Base-by-base conservation (phyloP, 441 rosid genomes). In the Manihot esculenta region DNA sequence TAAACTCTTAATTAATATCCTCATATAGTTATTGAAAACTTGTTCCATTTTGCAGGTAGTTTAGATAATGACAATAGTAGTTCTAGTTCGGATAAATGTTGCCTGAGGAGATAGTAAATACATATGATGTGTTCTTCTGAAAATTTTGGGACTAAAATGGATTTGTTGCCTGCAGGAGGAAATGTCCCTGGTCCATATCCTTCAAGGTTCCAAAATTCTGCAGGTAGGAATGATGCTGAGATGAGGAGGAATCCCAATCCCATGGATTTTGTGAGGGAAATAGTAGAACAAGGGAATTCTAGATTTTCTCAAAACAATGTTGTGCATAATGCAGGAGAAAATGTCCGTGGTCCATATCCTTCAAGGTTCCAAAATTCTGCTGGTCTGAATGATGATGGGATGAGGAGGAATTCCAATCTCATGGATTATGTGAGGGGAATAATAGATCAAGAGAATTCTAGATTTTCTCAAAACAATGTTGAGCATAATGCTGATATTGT, bases 401-500 rank as follows among this genome's bases (percentile, higher is more conserved):
- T 59, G 0, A 68, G 81, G 14, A 65, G 78, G 47, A 67, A 60
- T 66, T 66, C 65, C 18, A 78, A 65, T 64, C 64, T 83, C 57
- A 77, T 87, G 87, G 81, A 86, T 26, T 77, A 68, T 60, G 86
- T 89, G 51, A 81, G 80, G 75, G 84, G 79, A 63, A 73, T 77
- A 38, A 4, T 89, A 33, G 83, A 74, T 45, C 88, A 82, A 63
- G 89, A 84, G 42, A 73, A 70, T 66, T 64, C 66, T 70, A 79
- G 60, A 21, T 33, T 44, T 67, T 23, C 80, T 50, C 80, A 68
- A 3, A 63, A 75, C 23, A 80, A 67, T 64, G 50, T 81, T 4
- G 94, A 82, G 76, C 79, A 81, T 0, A 81, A 87, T 71, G 85
- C 90, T 1, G 91, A 93, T 53, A 65, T 89, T 48, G 89, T 91